Evolutionary conservation across 1,284 basidiomycete species (phyloP).

Genomic region (Ganoderma leucocontextum): DNA sequence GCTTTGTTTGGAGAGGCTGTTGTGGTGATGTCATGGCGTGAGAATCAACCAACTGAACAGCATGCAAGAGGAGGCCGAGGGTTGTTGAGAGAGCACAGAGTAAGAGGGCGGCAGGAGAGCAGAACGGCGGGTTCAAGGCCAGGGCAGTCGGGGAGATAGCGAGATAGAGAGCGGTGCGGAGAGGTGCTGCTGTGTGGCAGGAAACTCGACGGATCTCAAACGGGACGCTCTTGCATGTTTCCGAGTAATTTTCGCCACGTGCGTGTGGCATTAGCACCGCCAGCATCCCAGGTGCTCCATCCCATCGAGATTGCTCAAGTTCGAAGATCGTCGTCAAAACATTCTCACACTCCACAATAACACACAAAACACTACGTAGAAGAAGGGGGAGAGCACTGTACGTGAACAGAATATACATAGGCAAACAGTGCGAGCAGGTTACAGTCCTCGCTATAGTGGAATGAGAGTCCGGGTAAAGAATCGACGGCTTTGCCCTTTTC

Average conservation of each 20-base stretch:
- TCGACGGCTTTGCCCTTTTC: slow-evolving; percentile 19
- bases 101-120: not conserved
- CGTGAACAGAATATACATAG: slow-evolving; percentile 11
- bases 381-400: slow-evolving; percentile 15
- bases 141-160: slow-evolving; percentile 12
- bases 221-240: slow-evolving; percentile 6
- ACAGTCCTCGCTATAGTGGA: slow-evolving; percentile 24
- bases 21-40: slow-evolving; percentile 34
- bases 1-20: slow-evolving; percentile 23
- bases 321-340: not conserved
- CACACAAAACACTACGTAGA: not conserved
- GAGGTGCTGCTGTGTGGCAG: slow-evolving; percentile 21
- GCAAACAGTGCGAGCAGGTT: slow-evolving; percentile 18
- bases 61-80: slow-evolving; percentile 23
- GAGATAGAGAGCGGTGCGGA: slow-evolving; percentile 8
- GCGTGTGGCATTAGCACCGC: not conserved
- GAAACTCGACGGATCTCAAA: slow-evolving; percentile 21
- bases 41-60: slow-evolving; percentile 22
- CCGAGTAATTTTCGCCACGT: slow-evolving; percentile 16
- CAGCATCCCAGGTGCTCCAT: not conserved
- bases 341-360: not conserved
- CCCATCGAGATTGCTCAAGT: not conserved
- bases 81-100: not conserved
- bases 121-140: slow-evolving; percentile 17
- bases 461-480: slow-evolving; percentile 23